phyloP scores from a whole-genome alignment of 306 rosid species.

The Fagus crenata region DNA sequence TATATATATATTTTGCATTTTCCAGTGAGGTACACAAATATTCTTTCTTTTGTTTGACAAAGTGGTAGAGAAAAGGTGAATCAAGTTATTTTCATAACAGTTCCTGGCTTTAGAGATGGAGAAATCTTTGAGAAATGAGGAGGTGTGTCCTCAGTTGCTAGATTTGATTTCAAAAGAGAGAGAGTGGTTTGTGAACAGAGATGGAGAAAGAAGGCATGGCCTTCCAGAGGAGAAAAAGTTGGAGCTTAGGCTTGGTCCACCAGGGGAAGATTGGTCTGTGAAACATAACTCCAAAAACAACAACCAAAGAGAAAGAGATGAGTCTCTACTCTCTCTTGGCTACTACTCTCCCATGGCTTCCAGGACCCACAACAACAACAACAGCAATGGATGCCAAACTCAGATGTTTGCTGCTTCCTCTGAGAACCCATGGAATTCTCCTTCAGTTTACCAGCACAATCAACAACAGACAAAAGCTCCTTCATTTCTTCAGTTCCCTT shows the following conservation, averaged over 20 bases:
- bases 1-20: slow-evolving; percentile 2
- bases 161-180: slow-evolving; percentile 65
- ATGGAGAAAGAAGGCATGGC: slow-evolving; percentile 39
- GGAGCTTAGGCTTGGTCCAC: slow-evolving; percentile 93
- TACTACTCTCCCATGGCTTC: slow-evolving; percentile 32
- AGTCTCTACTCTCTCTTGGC: slow-evolving; percentile 55
- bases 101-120: slow-evolving; percentile 42
- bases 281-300: slow-evolving; percentile 25
- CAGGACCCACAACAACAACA: not conserved
- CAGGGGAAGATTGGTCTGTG: slow-evolving; percentile 68
- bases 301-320: slow-evolving; percentile 37
- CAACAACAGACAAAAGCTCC: slow-evolving; percentile 41
- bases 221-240: slow-evolving; percentile 62
- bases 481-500: slow-evolving; percentile 45
- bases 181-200: slow-evolving; percentile 51
- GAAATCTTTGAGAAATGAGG: slow-evolving; percentile 55
- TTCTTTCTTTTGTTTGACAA: slow-evolving; percentile 10
- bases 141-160: slow-evolving; percentile 53
- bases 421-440: slow-evolving; percentile 42
- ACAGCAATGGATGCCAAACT: slow-evolving; percentile 36
- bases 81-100: slow-evolving; percentile 12
- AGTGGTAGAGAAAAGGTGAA: not conserved
- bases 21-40: slow-evolving; percentile 14
- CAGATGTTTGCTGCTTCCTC: slow-evolving; percentile 32
- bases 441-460: slow-evolving; percentile 31